phyloP scores from a whole-genome alignment of 2,329 filamentous ascomycete genomes.

The Neospermospora avenae region DNA sequence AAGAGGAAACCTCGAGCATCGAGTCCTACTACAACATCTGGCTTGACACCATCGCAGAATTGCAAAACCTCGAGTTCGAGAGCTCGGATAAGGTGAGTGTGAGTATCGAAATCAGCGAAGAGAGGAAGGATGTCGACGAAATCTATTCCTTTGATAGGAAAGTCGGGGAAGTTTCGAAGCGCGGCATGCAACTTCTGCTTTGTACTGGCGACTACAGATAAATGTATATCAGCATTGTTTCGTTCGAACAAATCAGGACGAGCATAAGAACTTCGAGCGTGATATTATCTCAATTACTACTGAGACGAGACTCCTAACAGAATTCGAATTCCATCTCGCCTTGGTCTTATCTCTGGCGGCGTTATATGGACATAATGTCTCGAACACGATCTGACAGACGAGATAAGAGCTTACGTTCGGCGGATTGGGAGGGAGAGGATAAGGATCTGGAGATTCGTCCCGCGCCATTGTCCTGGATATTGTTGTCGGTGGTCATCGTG shows the following conservation, averaged over 20 bases:
- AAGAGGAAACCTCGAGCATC: constrained; percentile 96
- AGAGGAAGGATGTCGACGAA: constrained; percentile 98
- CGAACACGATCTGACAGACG: neutral
- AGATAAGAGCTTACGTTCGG: constrained; percentile 16
- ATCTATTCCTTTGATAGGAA: constrained; percentile 85
- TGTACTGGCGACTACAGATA: constrained; percentile 39
- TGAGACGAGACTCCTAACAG: no score
- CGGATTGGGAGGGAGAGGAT: constrained; percentile 34
- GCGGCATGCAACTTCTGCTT: constrained; percentile 68
- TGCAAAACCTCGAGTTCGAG: constrained; percentile 78
- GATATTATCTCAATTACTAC: no score
- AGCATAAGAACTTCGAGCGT: neutral
- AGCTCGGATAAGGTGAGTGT: constrained; percentile 74
- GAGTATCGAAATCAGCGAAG: constrained; percentile 74
- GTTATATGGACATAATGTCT: neutral
- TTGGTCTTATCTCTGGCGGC: neutral
- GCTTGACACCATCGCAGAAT: constrained; percentile 58
- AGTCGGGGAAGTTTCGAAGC: constrained; percentile 86
- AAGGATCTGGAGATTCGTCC: constrained; percentile 33
- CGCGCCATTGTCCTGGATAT: constrained; percentile 30
- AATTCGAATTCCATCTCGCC: no score
- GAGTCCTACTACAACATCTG: constrained; percentile 88
- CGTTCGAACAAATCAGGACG: neutral
- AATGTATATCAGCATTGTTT: neutral
- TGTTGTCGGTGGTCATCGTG: constrained; percentile 30